Base-by-base conservation (phyloP, 345 rosid species). In the Raphanus raphanistrum region DNA sequence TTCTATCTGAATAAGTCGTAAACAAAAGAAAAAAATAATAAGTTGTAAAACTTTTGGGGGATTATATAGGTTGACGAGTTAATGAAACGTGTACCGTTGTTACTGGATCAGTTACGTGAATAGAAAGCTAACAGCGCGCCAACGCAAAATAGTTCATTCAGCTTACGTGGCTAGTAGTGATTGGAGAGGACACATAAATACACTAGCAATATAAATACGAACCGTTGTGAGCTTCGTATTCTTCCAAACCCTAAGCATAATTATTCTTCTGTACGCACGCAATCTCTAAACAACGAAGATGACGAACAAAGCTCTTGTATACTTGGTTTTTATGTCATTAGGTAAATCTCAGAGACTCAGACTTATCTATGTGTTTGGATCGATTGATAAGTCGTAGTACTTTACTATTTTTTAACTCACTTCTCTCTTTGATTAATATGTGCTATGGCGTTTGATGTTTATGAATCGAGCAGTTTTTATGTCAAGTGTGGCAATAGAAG, bases 401-500 rank as follows among this genome's bases (percentile, higher is more conserved):
- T 33, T 21, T 7, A 63, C 26, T 33, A 15, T 15, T 63, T 33
- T 35, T 25, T 2, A 52, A 33, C 12, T 32, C 45, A 33, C 35
- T 43, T 36, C 7, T 41, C 7, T 41, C 9, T 36, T 9, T 65
- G 54, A 36, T 10, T 5, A 65, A 16, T 8, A 6, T 59, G 57
- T 38, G 63, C 29, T n/a, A 21, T 4, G 2, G 63, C 9, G 28
- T 16, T 62, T 62, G 57, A n/a, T 48, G 8, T 31, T 72, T 48
- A 60, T 35, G 54, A 12, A 48, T 43, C 5, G 17, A 55, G 43
- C 63, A 86, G 87, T 72, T 35, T 80, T 80, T 52, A 66, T 71
- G 58, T 63, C 79, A 35, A 76, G 84, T 65, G 8, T 82, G 63
- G 75, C 76, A 61, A 72, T 38, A 9, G 70, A 84, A 11, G 81